Base-by-base conservation (phyloP, 2,329 filamentous ascomycete species). In the Thelonectria blattea region DNA sequence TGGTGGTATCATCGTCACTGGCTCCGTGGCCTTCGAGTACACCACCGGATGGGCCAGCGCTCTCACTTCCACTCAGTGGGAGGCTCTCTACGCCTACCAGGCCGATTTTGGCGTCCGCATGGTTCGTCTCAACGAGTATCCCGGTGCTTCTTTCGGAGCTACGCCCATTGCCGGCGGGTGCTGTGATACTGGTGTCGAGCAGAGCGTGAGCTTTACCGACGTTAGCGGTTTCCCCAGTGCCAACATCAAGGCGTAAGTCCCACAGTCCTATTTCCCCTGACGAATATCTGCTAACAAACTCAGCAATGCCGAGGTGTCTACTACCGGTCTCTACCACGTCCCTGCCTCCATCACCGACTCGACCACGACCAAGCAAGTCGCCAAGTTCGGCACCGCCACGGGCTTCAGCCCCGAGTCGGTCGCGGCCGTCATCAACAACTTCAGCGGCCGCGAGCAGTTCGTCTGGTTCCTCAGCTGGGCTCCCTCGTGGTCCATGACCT, bases 381-480 rank as follows among this genome's bases (percentile, higher is more conserved):
- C 64, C 54, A 63, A 63, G 27, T 65, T 65, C 48, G 62, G 64
- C 8, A 34, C 50, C 20, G 60, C 59, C 12, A 52, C 50, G 20
- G 53, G 56, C 15, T 60, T 60, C n/a, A 24, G 39, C 9, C 41
- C 42, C 14, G 60, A 65, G n/a, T 63, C 50, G 15, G 64, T 65
- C 14, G 64, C 64, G 4, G 64, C 30, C 11, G 51, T 65, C 48
- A 65, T 65, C 53, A 65, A 65, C 45, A 56, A 39, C 20, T 65
- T 65, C 11, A 47, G 49, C 22, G 64, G 64, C 3, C 64, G 64
- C 12, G 64, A 65, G 51, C 64, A 65, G 53, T 57, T 65, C 10
- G 64, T 65, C 17, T 65, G 64, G 64, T 65, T 65, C 41, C 56
- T 65, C 7, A 53, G 64, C 15, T 65, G 64, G 64, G 64, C 62